Base-by-base conservation (phyloP, 2,329 filamentous ascomycete species). In the Penicillium sp. region DNA sequence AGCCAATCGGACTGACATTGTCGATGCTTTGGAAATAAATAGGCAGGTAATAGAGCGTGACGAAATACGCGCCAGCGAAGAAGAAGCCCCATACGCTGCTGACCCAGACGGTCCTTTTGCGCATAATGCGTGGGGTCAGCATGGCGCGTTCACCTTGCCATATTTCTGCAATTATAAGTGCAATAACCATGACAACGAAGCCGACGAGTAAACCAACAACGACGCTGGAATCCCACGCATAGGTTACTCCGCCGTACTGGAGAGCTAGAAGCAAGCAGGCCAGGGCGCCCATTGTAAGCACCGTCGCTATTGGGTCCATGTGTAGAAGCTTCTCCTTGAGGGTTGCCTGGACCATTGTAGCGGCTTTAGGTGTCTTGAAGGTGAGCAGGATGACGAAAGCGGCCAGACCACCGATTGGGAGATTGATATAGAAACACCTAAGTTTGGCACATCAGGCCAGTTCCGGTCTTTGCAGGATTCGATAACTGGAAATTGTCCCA, bases 191-290 rank as follows among this genome's bases (percentile, higher is more conserved):
- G 2, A 79, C n/a, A 15, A 63, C 74, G 48, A 78, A 81, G 17
- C 78, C 77, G 42, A 82, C 73, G 4, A 84, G 69, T 0, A 73
- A 66, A 1, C 79, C 81, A 50, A 84, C 79, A 14, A 84, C 79
- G 5, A 67, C 67, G n/a, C 71, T 64, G 34, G 60, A 65, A 17
- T 63, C 66, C 79, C 79, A 81, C 1, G 73, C 14, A 31, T 77
- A 72, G 0, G 69, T 69, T 0, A 66, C 60, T 14, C 77, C 78
- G 2, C 79, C 81, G 67, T 76, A 82, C 60, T 84, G 79, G 4
- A 84, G 69, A 1, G 78, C 80, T 0, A 83, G 73, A 11, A 83
- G 63, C 37, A 79, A 75, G 62, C 72, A 78, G 20, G 79, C 63
- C 15, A 78, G 64, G 6, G 71, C 71, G 1, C 69, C 74, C 60